Percentiles rank a stretch among this genome's conserved stretches.
Evolutionary conservation across 257 asterid species (phyloP).

Genomic region (Fraxinus cuspidata): DNA sequence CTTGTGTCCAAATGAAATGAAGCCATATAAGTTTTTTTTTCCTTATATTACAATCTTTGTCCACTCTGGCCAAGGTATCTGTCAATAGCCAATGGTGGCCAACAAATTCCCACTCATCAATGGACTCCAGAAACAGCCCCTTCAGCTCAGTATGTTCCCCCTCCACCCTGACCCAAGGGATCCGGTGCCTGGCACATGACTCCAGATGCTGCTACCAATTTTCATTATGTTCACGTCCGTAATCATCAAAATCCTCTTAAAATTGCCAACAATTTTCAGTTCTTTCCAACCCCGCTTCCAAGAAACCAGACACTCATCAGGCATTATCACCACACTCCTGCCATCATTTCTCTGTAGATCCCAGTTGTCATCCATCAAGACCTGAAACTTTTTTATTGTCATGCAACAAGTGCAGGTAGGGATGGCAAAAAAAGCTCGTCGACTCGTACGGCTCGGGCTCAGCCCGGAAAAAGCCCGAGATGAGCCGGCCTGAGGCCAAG

Average conservation of each 20-base stretch:
- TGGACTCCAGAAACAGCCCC: no score
- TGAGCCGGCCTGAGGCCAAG: no score
- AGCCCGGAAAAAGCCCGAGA: no score
- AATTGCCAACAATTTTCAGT: neutral
- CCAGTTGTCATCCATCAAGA: neutral
- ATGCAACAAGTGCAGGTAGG: conserved; percentile 53
- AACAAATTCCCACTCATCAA: no score
- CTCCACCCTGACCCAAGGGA: conserved; percentile 4
- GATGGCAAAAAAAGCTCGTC: no score
- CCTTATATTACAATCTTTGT: no score
- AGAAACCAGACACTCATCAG: neutral
- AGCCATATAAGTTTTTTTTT: neutral
- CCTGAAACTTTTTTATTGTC: conserved; percentile 55
- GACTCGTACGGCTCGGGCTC: no score
- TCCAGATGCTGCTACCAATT: neutral
- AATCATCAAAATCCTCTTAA: neutral
- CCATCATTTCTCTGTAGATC: conserved; percentile 19
- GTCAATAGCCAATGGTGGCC: no score
- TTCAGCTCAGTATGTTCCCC: conserved; percentile 14
- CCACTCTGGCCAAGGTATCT: no score
- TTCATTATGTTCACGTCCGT: neutral
- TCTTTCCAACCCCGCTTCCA: neutral
- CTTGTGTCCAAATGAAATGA: neutral
- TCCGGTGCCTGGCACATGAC: neutral
- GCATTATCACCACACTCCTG: neutral